Base-by-base conservation (phyloP, 305 asterid genomes). In the Fraxinus platypoda region DNA sequence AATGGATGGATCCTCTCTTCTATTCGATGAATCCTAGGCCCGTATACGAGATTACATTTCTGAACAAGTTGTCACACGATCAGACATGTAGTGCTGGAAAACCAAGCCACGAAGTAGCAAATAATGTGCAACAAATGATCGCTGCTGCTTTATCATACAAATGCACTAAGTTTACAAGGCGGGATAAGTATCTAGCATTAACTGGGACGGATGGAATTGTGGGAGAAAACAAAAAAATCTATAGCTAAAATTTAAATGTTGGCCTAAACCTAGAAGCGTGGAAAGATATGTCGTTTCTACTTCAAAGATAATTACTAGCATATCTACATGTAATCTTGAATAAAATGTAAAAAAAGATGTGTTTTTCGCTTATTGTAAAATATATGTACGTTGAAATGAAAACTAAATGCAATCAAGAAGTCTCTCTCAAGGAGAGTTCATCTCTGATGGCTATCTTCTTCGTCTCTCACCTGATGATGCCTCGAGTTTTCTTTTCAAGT, bases 11-110 rank as follows among this genome's bases (percentile, higher is more conserved):
- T n/a, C 83, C 88, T 11, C 86, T 87, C 59, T 90, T 81, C 78
- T 86, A 86, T 64, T 74, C 83, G 81, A 90, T 90, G 93, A 90
- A 90, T 78, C 90, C 90, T 9, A 82, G 84, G 28, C 91, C 92
- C 0, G 83, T 83, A 0, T 86, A 90, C 26, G 90, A 90, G 76
- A 83, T 88, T 2, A 87, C 83, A 0, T 88, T 90, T 77, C 79
- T 90, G 84, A 78, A 85, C 73, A 88, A 87, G 84, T 76, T 87
- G 78, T 81, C 90, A 2, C 38, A 21, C 3, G 86, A 88, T 0
- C 80, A 83, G 66, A 88, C 88, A 0, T 88, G 91, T 37, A 62
- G 82, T 26, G 88, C 84, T 9, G 91, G 91, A 31, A 90, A 81
- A 80, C 82, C 88, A 9, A 86, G 91, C 83, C 87, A 86, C 19